Evolutionary conservation across 495 filamentous ascomycete genomes (phyloP).

Genomic region (Penicillium cosmopolitanum): DNA sequence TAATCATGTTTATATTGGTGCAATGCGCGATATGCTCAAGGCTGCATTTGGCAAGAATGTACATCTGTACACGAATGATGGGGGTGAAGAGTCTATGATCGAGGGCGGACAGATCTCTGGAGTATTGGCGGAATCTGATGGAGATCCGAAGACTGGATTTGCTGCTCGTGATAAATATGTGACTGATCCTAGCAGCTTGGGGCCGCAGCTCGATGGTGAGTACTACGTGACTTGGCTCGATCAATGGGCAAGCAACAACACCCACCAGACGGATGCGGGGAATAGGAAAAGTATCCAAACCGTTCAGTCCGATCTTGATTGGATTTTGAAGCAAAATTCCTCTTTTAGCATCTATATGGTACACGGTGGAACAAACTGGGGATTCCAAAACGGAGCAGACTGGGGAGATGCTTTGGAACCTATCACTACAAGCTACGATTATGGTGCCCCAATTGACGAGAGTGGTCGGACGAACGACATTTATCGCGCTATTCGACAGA

Average conservation of each 20-base stretch:
- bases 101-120: conserved; percentile 44
- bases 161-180: conserved; percentile 42
- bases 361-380: conserved; percentile 53
- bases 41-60: conserved; percentile 36
- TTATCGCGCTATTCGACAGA: conserved; percentile 40
- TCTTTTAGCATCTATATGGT: conserved; percentile 55
- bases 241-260: conserved; percentile 40
- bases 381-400: conserved; percentile 46
- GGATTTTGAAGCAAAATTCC: conserved; percentile 40
- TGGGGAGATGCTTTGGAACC: conserved; percentile 40
- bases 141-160: conserved; percentile 46
- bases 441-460: conserved; percentile 51
- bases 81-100: conserved; percentile 41
- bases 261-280: conserved; percentile 31
- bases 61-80: conserved; percentile 52
- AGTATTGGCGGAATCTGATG: conserved; percentile 48
- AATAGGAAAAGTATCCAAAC: conserved; percentile 12
- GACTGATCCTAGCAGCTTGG: conserved; percentile 40
- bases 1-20: conserved; percentile 43
- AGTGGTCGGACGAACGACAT: conserved; percentile 48
- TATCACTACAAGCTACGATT: conserved; percentile 52
- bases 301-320: conserved; percentile 39
- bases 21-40: conserved; percentile 39
- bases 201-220: conserved; percentile 49
- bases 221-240: conserved; percentile 47